phyloP scores from a whole-genome alignment of 1,284 basidiomycete genomes.

The Porodaedalea pini region DNA sequence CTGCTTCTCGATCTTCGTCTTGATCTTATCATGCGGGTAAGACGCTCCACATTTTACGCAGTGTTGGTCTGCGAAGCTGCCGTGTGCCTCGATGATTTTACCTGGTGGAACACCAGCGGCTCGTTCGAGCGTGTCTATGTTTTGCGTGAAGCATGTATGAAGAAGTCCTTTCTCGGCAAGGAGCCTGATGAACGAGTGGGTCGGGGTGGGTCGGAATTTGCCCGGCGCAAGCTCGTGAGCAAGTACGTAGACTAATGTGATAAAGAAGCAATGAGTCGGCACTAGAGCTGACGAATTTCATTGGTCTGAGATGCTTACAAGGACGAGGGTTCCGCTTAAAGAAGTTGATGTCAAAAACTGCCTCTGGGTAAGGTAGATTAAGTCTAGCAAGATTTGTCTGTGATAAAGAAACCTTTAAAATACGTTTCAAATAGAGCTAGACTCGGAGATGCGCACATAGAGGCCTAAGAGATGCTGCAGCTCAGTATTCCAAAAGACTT shows the following conservation, averaged over 20 bases:
- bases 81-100: slow-evolving; percentile 91
- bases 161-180: slow-evolving; percentile 64
- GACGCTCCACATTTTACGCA: slow-evolving; percentile 69
- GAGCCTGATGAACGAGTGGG: slow-evolving; percentile 88
- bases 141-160: slow-evolving; percentile 81
- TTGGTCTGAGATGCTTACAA: slow-evolving; percentile 43
- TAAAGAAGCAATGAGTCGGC: neutral
- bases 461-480: slow-evolving; percentile 1
- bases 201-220: slow-evolving; percentile 79
- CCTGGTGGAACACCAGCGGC: slow-evolving; percentile 73
- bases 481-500: neutral
- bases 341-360: slow-evolving; percentile 76
- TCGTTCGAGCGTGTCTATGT: slow-evolving; percentile 92
- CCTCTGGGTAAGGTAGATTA: slow-evolving; percentile 75
- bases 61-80: slow-evolving; percentile 79
- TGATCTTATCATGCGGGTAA: slow-evolving; percentile 70
- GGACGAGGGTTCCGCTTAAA: slow-evolving; percentile 70
- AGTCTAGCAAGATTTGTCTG: slow-evolving; percentile 73
- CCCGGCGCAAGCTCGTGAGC: slow-evolving; percentile 91
- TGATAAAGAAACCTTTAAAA: neutral
- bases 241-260: slow-evolving; percentile 68
- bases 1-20: slow-evolving; percentile 51
- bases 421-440: neutral
- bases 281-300: neutral
- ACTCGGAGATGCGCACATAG: slow-evolving; percentile 4